Conservation (phyloP, 1,139 yeast genomes). For the Geotrichum histeridarum region DNA sequence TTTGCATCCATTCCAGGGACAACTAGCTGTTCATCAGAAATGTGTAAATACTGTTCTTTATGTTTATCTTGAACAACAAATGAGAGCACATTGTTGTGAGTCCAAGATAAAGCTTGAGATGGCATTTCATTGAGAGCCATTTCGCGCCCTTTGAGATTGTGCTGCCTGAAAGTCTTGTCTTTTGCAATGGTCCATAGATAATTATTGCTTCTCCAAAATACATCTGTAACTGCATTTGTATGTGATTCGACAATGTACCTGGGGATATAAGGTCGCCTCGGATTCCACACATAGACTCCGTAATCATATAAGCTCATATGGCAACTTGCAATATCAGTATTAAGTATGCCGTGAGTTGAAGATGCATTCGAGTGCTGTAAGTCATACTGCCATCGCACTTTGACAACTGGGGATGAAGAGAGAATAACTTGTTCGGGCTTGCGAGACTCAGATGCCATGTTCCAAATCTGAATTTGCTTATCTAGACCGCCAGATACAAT, state of each 20-base stretch:
- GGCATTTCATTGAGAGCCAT: conserved; percentile 53
- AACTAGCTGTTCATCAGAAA: conserved; percentile 7
- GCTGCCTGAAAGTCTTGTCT: conserved; percentile 51
- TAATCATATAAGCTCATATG: conserved; percentile 69
- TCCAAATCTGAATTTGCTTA: conserved; percentile 76
- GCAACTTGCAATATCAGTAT: conserved; percentile 65
- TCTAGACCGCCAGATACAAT: conserved; percentile 93
- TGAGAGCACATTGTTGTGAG: conserved; percentile 47
- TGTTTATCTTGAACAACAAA: conserved; percentile 50
- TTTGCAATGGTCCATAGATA: conserved; percentile 50
- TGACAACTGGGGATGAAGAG: conserved; percentile 70
- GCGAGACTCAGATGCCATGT: conserved; percentile 44
- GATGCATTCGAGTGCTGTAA: conserved; percentile 18
- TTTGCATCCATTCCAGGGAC: background rate
- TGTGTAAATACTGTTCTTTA: conserved; percentile 14
- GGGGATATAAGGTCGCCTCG: conserved; percentile 72
- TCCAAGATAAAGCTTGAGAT: conserved; percentile 54
- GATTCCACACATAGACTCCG: conserved; percentile 65
- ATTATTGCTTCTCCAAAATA: conserved; percentile 47
- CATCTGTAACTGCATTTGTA: conserved; percentile 47
- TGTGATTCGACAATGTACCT: conserved; percentile 56
- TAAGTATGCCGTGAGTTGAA: conserved; percentile 21
- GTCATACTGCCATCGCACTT: conserved; percentile 60
- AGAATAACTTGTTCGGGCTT: conserved; percentile 67
- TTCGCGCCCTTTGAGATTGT: conserved; percentile 50